Conservation (phyloP, 768 basidiomycete species). For the Lanmaoa rubissima region DNA sequence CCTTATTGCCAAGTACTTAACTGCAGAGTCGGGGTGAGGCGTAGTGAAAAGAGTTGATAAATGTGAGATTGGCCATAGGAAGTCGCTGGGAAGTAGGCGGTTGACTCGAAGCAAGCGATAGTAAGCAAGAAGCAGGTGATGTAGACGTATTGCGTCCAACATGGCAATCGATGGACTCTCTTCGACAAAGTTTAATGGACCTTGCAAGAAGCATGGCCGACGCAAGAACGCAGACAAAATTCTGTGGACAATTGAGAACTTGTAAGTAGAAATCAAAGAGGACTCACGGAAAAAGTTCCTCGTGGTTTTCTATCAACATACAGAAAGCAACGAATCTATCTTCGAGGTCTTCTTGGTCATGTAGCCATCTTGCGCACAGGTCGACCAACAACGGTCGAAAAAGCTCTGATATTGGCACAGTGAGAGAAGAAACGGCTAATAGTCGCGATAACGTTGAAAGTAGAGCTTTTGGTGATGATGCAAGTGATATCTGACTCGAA, state of each 20-base stretch:
- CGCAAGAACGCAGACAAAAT: slow-evolving; percentile 53
- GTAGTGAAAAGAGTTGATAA: slow-evolving; percentile 45
- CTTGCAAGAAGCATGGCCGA: slow-evolving; percentile 42
- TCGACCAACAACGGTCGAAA: slow-evolving; percentile 81
- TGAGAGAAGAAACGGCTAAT: slow-evolving; percentile 60
- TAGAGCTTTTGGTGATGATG: slow-evolving; percentile 41
- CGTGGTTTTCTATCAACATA: slow-evolving; percentile 62
- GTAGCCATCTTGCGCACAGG: slow-evolving; percentile 79
- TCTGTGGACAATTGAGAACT: slow-evolving; percentile 33
- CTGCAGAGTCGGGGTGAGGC: slow-evolving; percentile 60
- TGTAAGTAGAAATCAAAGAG: slow-evolving; percentile 1
- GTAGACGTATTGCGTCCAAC: slow-evolving; percentile 49
- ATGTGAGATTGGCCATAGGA: slow-evolving; percentile 56
- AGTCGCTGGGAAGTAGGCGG: slow-evolving; percentile 57
- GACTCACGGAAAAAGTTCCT: slow-evolving; percentile 71
- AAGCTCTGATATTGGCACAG: slow-evolving; percentile 54
- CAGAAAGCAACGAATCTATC: slow-evolving; percentile 59
- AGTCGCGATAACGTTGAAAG: slow-evolving; percentile 58
- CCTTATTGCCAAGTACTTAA: slow-evolving; percentile 68
- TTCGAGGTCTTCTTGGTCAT: slow-evolving; percentile 46
- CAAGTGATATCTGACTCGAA: slow-evolving; percentile 37
- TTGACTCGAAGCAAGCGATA: slow-evolving; percentile 78
- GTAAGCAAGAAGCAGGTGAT: slow-evolving; percentile 72
- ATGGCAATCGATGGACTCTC: slow-evolving; percentile 26
- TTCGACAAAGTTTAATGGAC: slow-evolving; percentile 53